Conservation (phyloP, 768 basidiomycete species). For the Collybiopsis confluens region DNA sequence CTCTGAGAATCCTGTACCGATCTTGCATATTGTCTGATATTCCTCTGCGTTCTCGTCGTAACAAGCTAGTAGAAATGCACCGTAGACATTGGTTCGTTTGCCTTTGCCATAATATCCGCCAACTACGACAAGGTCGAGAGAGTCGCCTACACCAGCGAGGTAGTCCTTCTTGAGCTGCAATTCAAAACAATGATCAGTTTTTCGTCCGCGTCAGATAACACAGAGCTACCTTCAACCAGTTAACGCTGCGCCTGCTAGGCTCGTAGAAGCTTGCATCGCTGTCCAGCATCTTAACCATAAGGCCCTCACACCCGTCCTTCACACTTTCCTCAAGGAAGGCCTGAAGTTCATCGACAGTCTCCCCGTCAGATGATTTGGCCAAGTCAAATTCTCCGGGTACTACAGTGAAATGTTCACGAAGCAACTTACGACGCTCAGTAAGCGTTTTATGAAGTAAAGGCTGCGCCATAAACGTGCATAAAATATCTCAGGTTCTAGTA, state of each 20-base stretch:
- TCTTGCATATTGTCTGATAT: conserved; percentile 98
- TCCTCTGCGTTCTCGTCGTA: conserved; percentile 93
- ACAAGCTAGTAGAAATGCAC: conserved; percentile 96
- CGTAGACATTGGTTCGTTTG: conserved; percentile 95
- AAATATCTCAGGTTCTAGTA: neutral
- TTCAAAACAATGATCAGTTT: too few species aligned
- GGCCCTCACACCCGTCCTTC: conserved; percentile 96
- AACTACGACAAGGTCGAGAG: conserved; percentile 95
- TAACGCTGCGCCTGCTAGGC: conserved; percentile 90
- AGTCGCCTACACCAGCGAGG: conserved; percentile 93
- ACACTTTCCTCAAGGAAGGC: conserved; percentile 93
- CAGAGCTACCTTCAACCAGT: conserved; percentile 99
- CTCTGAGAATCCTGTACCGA: conserved; percentile 97
- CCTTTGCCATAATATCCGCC: conserved; percentile 98
- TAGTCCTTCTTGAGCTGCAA: conserved; percentile 98
- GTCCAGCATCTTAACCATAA: conserved; percentile 99
- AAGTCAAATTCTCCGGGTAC: conserved; percentile 91
- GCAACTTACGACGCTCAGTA: conserved; percentile 67
- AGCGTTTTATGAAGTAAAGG: conserved; percentile 78
- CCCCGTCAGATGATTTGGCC: conserved; percentile 85
- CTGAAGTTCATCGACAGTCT: conserved; percentile 92
- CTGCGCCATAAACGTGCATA: conserved; percentile 34
- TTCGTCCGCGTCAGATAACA: too few species aligned
- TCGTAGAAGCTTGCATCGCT: conserved; percentile 91
- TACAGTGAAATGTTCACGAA: conserved; percentile 74